Evolutionary conservation across 768 basidiomycete species (phyloP).

Genomic region (Pleurotus platypus): DNA sequence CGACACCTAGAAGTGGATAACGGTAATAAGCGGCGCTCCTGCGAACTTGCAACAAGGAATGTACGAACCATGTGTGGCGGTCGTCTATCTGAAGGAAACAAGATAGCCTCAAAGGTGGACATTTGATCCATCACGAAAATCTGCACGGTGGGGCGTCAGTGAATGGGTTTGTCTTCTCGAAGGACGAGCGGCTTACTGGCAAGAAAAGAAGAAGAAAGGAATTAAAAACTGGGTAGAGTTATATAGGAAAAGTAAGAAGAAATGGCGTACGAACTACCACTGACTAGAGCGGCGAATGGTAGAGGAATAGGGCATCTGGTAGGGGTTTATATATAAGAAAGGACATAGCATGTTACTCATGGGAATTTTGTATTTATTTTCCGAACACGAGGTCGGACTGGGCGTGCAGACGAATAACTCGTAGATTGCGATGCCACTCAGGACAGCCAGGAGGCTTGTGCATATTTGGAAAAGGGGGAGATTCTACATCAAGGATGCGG

Average conservation of each 20-base stretch:
- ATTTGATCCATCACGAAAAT: slow-evolving; percentile 57
- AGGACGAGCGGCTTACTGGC: slow-evolving; percentile 5
- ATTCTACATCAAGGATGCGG: background rate
- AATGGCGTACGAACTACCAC: slow-evolving; percentile 12
- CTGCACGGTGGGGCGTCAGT: background rate
- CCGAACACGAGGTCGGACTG: slow-evolving; percentile 5
- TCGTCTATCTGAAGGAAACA: slow-evolving; percentile 77
- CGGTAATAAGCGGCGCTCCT: background rate
- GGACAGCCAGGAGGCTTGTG: background rate
- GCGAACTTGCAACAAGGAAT: background rate
- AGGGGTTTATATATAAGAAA: slow-evolving; percentile 9
- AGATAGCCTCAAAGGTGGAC: slow-evolving; percentile 61
- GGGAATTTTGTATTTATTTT: slow-evolving; percentile 7
- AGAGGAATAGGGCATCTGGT: background rate
- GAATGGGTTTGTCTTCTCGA: background rate
- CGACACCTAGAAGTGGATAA: slow-evolving; percentile 15
- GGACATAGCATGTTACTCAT: slow-evolving; percentile 11
- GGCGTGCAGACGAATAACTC: background rate
- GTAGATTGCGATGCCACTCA: background rate
- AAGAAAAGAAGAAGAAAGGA: background rate
- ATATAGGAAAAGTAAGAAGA: slow-evolving; percentile 13
- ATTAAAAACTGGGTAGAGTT: slow-evolving; percentile 11
- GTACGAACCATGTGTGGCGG: slow-evolving; percentile 59
- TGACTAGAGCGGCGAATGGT: slow-evolving; percentile 18
- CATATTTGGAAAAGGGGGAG: background rate